A percentile compares a stretch with the other conserved stretches of the same genome.
These are phyloP conservation scores for Aquilaria agallochum DNA, from an alignment of 441 rosid genomes.

Conservation along the genomic window DNA sequence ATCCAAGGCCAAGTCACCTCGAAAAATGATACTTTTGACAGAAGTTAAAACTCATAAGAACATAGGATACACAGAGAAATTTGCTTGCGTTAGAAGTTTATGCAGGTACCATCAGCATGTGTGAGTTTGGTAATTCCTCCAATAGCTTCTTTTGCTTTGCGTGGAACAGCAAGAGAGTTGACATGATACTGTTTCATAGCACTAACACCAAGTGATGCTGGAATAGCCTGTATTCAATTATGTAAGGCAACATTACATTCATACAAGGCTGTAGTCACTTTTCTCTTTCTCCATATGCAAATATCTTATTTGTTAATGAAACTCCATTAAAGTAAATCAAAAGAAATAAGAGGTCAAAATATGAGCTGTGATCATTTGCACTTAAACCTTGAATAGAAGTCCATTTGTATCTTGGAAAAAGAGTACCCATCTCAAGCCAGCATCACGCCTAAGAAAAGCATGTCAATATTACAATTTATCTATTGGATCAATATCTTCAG, in stretches of 20 bases:
- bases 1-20: too few relatives aligned
- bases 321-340: not conserved
- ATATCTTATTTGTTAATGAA: not conserved
- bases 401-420: conserved; percentile 97
- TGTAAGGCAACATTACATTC: conserved; percentile 10
- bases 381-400: conserved; percentile 80
- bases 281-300: conserved; percentile 1
- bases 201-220: conserved; percentile 86
- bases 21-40: too few relatives aligned
- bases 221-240: conserved; percentile 64
- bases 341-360: not conserved
- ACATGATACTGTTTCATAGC: conserved; percentile 72
- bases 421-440: conserved; percentile 77
- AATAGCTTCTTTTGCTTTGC: conserved; percentile 94
- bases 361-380: not conserved
- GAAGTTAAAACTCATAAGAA: too few relatives aligned
- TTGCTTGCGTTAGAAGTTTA: too few relatives aligned
- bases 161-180: conserved; percentile 93
- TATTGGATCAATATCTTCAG: not conserved
- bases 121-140: conserved; percentile 90
- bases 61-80: too few relatives aligned
- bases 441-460: conserved; percentile 47
- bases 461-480: too few relatives aligned
- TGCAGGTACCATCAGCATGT: conserved; percentile 63
- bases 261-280: not conserved